phyloP scores from a whole-genome alignment of 2,329 filamentous ascomycete species.

The Sclerotiophoma versabilis region DNA sequence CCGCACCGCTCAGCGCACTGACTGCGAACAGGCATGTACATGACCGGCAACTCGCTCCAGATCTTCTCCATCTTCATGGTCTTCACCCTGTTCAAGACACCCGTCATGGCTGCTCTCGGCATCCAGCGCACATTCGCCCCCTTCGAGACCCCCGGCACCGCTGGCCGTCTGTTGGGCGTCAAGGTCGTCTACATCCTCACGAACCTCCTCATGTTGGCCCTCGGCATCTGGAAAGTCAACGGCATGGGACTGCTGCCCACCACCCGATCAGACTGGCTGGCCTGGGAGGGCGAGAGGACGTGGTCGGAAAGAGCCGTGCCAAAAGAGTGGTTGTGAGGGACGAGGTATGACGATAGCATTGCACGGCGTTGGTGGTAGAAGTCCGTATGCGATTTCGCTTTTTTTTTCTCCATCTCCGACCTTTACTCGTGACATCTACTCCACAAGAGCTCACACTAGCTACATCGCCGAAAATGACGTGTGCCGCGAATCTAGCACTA shows the following conservation, averaged over 20 bases:
- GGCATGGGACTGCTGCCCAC: constrained; percentile 96
- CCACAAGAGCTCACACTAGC: too few relatives aligned
- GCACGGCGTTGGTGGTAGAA: constrained; percentile 11
- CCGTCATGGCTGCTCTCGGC: constrained; percentile 80
- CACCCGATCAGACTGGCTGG: constrained; percentile 95
- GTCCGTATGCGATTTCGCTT: background rate
- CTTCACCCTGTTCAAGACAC: constrained; percentile 98
- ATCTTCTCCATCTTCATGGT: constrained; percentile 99
- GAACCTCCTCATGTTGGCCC: constrained; percentile 80
- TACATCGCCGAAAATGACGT: too few relatives aligned
- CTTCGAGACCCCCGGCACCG: constrained; percentile 84
- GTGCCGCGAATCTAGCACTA: too few relatives aligned
- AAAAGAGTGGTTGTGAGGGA: constrained; percentile 41
- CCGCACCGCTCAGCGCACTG: constrained; percentile 5
- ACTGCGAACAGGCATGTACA: constrained; percentile 77
- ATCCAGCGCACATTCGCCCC: constrained; percentile 90
- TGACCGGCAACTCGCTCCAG: constrained; percentile 97
- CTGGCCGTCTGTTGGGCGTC: constrained; percentile 75
- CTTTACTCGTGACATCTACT: background rate
- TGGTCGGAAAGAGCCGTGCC: constrained; percentile 49
- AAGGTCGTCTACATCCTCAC: constrained; percentile 89
- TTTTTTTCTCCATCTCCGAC: background rate
- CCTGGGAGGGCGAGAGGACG: constrained; percentile 81
- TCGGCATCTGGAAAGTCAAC: constrained; percentile 97
- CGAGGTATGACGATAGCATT: background rate